Base-by-base conservation (phyloP, 2,329 filamentous ascomycete species). In the Penicillium polonicum region DNA sequence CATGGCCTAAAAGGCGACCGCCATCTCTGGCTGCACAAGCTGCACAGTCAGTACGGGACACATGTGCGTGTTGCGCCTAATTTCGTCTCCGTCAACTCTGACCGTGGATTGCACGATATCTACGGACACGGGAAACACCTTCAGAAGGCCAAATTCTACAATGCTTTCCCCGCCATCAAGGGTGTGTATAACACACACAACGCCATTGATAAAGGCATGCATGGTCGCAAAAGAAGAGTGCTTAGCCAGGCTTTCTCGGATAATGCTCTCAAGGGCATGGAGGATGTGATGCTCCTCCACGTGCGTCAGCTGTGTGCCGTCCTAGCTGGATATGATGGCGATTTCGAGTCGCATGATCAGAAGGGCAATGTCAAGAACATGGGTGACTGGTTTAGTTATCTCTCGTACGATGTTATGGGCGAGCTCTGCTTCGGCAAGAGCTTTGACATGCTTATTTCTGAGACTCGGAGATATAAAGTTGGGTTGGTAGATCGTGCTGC, bases 1-100 rank as follows among this genome's bases (percentile, higher is more conserved):
- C 86, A 91, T 65, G 88, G 88, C 48, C 89, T 86, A 75, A 87
- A 85, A 67, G 90, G 89, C 52, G 86, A 89, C 64, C 83, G 89
- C 1, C 89, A 92, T 69, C 81, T 92, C 19, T 85, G 89, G 68
- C 87, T 91, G 67, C 86, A 86, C 78, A 80, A 82, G 31, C 79
- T 88, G 65, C 91, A 95, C 72, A 78, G 87, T 65, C 81, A 82
- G 69, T 92, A 95, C 68, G 89, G 89, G 5, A 66, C 60, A 17
- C 68, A 85, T 50, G 88, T 93, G n/a, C 88, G 91, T 29, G 90
- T 88, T 63, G 89, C 88, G 0, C 91, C 91, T 44, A 91, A 91
- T 73, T 85, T 84, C 59, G 77, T 96, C 42, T 90, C 87, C 1
- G 85, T 95, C 77, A 93, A 94, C 79, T 87, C 85, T 54, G 83